phyloP scores from a whole-genome alignment of 176 grass and related monocot genomes.

The Aegilops umbellulata region DNA sequence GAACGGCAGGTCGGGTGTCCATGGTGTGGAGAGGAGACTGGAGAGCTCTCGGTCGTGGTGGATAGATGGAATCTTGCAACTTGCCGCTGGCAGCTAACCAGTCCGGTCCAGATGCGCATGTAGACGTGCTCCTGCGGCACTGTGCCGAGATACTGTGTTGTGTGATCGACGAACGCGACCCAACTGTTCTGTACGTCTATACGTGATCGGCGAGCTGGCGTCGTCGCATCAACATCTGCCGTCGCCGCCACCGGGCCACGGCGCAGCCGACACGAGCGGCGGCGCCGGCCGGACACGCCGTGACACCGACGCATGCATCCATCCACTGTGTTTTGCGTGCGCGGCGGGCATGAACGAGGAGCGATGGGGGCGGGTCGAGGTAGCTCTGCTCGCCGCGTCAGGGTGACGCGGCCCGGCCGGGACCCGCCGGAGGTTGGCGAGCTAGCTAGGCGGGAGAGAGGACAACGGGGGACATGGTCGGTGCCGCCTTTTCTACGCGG shows the following conservation, averaged over 20 bases:
- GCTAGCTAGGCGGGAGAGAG: neutral
- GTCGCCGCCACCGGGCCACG: no score
- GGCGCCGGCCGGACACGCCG: no score
- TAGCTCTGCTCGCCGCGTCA: neutral
- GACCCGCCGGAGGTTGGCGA: neutral
- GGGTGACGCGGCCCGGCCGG: neutral
- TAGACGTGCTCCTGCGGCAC: neutral
- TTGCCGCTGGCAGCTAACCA: neutral
- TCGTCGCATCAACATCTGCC: neutral
- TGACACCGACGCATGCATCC: no score
- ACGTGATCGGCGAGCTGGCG: neutral
- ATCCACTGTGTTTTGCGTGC: neutral
- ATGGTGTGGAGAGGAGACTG: neutral
- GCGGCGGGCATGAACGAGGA: neutral
- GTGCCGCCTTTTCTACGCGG: conserved; percentile 33
- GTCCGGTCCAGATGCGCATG: neutral
- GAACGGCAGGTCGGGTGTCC: no score
- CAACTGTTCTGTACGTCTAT: no score
- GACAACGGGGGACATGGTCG: conserved; percentile 22
- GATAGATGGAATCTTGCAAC: neutral
- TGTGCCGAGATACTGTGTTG: neutral
- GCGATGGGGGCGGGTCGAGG: neutral
- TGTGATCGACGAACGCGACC: no score
- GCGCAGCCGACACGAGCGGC: no score
- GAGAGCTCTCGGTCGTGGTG: neutral